Percentiles rank a stretch among this genome's conserved stretches.
These are phyloP conservation scores for Penicillium sp. DNA, from an alignment of 2,329 filamentous ascomycete genomes.

Conservation along the genomic window DNA sequence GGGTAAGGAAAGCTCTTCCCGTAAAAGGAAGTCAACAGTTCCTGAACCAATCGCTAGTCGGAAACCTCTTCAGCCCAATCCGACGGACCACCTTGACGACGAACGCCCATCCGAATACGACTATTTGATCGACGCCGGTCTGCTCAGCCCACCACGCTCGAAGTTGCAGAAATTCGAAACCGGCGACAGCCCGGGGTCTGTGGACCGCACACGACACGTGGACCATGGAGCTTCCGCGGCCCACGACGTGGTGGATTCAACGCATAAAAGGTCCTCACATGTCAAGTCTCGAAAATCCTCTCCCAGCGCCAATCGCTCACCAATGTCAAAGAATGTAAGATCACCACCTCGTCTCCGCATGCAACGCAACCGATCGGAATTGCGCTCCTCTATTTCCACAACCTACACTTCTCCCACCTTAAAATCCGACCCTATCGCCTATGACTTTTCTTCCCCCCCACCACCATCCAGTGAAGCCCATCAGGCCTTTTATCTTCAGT, in stretches of 20 bases:
- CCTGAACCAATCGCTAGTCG: constrained; percentile 30
- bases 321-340: constrained; percentile 21
- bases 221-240: constrained; percentile 5
- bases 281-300: constrained; percentile 19
- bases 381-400: constrained; percentile 20
- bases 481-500: constrained; percentile 22
- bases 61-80: constrained; percentile 18
- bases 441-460: constrained; percentile 13
- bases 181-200: constrained; percentile 36
- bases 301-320: constrained; percentile 21
- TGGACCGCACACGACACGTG: constrained; percentile 29
- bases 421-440: constrained; percentile 5
- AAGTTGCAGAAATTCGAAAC: constrained; percentile 34
- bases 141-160: constrained; percentile 24
- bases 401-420: background rate
- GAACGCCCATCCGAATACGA: constrained; percentile 10
- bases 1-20: constrained; percentile 33
- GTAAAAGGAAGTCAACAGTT: constrained; percentile 37
- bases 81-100: constrained; percentile 15
- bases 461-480: constrained; percentile 7
- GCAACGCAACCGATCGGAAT: constrained; percentile 22
- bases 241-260: constrained; percentile 12
- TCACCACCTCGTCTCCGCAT: constrained; percentile 22
- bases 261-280: constrained; percentile 19
- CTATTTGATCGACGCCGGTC: constrained; percentile 15